Base-by-base conservation (phyloP, 1,284 basidiomycete species). In the Earliella scabrosa region DNA sequence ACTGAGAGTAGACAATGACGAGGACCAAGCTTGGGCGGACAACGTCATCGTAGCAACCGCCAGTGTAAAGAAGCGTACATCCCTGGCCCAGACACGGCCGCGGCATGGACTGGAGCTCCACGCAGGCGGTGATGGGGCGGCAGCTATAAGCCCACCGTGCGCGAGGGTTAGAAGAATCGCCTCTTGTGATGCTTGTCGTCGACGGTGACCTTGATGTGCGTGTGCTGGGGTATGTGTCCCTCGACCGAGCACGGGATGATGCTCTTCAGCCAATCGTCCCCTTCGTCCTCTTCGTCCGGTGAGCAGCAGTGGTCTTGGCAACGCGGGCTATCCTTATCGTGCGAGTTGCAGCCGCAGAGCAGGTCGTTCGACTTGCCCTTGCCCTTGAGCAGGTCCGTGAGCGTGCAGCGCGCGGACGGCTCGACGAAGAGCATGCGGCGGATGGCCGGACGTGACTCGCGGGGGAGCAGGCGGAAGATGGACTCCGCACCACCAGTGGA, bases 351-450 rank as follows among this genome's bases (percentile, higher is more conserved):
- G n/a, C 88, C 86, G 67, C 93, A 96, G 57, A 94, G 80, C 58
- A 95, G 77, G 38, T 86, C 87, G 66, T 87, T 86, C 8, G 82
- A 82, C 67, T 87, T 88, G 56, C 90, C 88, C 55, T 77, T 78
- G 32, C 97, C 97, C 66, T 91, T 87, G 53, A 98, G 79, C 44
- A 99, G 75, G 69, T 98, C 95, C n/a, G 92, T 91, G 51, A 99
- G 83, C 24, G 97, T 98, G 72, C 94, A 97, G 34, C 97, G 87
- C 52, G 90, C 85, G 9, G 82, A 78, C 1, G 96, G 93, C 71
- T 98, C 95, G 52, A 98, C 85, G 59, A 88, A 90, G 66, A 99
- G 82, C 97, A 99, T 99, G 51, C 96, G 86, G 58, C 94, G 90
- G 52, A 99, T 80, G 10, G 93, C 94, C 14, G 87, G 82, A 39